Evolutionary conservation across 306 rosid genomes (phyloP).

Genomic region (Vachellia collinsii): DNA sequence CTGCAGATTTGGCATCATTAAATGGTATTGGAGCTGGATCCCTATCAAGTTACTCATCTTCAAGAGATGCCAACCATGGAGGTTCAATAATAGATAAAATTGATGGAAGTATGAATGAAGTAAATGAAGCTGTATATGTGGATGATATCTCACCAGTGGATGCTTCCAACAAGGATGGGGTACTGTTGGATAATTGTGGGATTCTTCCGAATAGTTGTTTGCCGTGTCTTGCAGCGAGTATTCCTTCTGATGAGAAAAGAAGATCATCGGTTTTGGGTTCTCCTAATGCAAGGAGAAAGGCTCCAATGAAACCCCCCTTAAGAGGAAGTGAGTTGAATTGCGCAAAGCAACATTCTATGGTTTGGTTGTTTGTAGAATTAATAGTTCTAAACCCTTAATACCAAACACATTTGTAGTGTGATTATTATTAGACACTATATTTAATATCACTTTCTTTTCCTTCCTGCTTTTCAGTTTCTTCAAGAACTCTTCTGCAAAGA

Average conservation of each 20-base stretch:
- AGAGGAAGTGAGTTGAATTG: conserved; percentile 74
- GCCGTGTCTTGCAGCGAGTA: conserved; percentile 81
- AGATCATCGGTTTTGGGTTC: conserved; percentile 77
- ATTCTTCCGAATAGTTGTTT: conserved; percentile 82
- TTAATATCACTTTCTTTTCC: background rate
- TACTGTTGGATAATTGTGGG: conserved; percentile 79
- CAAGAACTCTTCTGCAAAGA: conserved; percentile 77
- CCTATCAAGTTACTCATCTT: conserved; percentile 48
- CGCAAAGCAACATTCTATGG: conserved; percentile 27
- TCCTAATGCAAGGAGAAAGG: conserved; percentile 68
- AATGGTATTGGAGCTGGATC: conserved; percentile 60
- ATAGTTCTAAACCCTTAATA: background rate
- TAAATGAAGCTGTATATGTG: conserved; percentile 69
- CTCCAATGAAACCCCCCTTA: conserved; percentile 63
- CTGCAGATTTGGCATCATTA: conserved; percentile 65
- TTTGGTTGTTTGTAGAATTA: background rate
- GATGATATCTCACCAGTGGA: conserved; percentile 77
- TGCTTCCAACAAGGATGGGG: conserved; percentile 64
- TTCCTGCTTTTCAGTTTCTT: conserved; percentile 71
- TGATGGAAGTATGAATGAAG: conserved; percentile 52
- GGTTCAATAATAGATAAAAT: conserved; percentile 43
- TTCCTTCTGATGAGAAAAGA: conserved; percentile 73
- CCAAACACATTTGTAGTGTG: background rate
- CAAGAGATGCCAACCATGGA: conserved; percentile 56
- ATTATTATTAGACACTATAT: background rate